Conservation (phyloP, 2,329 filamentous ascomycete genomes). For the Aspergillus sp. region DNA sequence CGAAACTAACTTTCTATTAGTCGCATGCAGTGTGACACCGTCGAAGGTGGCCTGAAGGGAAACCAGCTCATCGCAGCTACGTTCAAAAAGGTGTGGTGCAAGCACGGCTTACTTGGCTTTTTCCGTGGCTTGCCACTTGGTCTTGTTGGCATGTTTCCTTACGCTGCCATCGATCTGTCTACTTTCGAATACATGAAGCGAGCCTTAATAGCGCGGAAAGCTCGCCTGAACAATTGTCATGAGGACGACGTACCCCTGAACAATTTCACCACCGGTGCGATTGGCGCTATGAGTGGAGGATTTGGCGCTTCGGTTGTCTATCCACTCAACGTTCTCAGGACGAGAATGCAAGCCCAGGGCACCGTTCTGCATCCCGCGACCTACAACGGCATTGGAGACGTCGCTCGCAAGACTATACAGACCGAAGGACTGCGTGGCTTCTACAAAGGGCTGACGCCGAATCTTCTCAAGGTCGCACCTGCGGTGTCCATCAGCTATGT, state of each 20-base stretch:
- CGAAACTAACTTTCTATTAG: constrained; percentile 37
- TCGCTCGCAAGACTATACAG: constrained; percentile 77
- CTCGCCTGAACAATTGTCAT: constrained; percentile 67
- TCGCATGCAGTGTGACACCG: constrained; percentile 92
- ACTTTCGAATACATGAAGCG: constrained; percentile 93
- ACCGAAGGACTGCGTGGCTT: constrained; percentile 82
- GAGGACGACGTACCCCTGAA: constrained; percentile 81
- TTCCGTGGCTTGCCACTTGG: constrained; percentile 95
- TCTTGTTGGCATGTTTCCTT: constrained; percentile 94
- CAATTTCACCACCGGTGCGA: constrained; percentile 81
- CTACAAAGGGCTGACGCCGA: constrained; percentile 94
- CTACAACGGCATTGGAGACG: constrained; percentile 89
- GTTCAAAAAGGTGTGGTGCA: constrained; percentile 79
- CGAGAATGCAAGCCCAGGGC: constrained; percentile 88
- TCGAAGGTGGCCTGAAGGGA: constrained; percentile 79
- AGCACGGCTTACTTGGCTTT: constrained; percentile 72
- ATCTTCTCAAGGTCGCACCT: constrained; percentile 92
- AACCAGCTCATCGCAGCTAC: constrained; percentile 81
- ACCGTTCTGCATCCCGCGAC: constrained; percentile 87
- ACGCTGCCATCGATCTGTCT: constrained; percentile 93
- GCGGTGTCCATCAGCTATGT: constrained; percentile 95
- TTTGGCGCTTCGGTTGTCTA: constrained; percentile 94
- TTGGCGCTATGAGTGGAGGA: constrained; percentile 88
- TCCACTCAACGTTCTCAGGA: constrained; percentile 89
- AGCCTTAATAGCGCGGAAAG: constrained; percentile 69